phyloP scores from a whole-genome alignment of 805 yeast species.

The Metschnikowia gelsemii region DNA sequence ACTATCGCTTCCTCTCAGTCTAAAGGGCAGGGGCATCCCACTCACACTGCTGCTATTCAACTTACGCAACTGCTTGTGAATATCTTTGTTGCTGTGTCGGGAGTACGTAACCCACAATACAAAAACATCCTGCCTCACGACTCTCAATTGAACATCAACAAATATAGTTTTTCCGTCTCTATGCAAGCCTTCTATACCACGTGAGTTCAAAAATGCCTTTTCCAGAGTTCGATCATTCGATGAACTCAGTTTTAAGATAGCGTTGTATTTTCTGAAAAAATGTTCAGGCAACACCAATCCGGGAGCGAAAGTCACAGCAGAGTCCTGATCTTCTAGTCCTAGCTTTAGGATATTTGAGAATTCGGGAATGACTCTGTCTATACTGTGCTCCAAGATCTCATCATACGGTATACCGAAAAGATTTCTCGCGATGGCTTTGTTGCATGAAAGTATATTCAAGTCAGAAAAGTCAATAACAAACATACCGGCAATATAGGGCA shows the following conservation, averaged over 20 bases:
- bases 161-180: conserved; percentile 63
- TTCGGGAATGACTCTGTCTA: conserved; percentile 61
- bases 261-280: conserved; percentile 70
- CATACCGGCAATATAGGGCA: conserved; percentile 87
- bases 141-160: conserved; percentile 80
- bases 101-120: conserved; percentile 88
- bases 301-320: conserved; percentile 33
- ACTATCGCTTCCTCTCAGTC: conserved; percentile 11
- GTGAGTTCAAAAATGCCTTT: conserved; percentile 53
- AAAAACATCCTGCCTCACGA: conserved; percentile 54
- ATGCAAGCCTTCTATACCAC: conserved; percentile 69
- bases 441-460: conserved; percentile 63
- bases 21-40: conserved; percentile 12
- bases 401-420: conserved; percentile 68
- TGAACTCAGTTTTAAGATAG: conserved; percentile 31
- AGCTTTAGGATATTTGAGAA: conserved; percentile 48
- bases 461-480: conserved; percentile 59
- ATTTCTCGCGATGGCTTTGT: conserved; percentile 74
- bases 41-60: conserved; percentile 16
- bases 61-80: conserved; percentile 28
- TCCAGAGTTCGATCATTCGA: conserved; percentile 36
- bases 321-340: conserved; percentile 34
- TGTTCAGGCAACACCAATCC: conserved; percentile 92
- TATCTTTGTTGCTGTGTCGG: conserved; percentile 37
- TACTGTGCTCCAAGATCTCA: conserved; percentile 37